Base-by-base conservation (phyloP, 495 filamentous ascomycete species). In the Neurospora tetraspora region DNA sequence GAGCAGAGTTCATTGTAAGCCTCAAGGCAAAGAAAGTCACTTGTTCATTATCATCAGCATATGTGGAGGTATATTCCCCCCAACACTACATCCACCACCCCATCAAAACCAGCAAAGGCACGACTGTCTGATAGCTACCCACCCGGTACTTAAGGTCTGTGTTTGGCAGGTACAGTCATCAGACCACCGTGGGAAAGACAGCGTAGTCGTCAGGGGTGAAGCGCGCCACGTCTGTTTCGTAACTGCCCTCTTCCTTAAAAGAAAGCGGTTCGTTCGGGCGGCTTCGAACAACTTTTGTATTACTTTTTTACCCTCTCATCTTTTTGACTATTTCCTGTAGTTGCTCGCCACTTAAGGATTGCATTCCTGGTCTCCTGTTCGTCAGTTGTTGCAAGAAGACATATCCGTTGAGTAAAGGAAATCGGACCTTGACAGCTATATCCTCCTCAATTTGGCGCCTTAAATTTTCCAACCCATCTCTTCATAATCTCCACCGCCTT, bases 401-500 rank as follows among this genome's bases (percentile, higher is more conserved):
- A 42, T 42, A 18, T 42, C 16, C 40, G 40, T 40, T 42, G 40
- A 42, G 40, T 18, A 14, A 42, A 42, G 40, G 16, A 42, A 42
- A 42, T 18, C 1, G 16, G 40, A 18, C 16, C 6, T n/a, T n/a
- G 42, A 8, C 16, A n/a, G 42, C 18, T 43, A 43, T 8, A n/a
- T 43, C 42, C 18, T 11, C n/a, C 27, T 69, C 65, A 69, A 40
- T 71, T 71, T 7, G 61, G 6, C 5, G 70, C 71, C 23, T 74
- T 71, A 23, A 70, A 88, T 70, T 88, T 82, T 1, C 73, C 76
- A 3, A 88, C 82, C 87, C 86, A 89, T 38, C 75, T 80, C 70
- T 82, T 82, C 69, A 89, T 82, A 72, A 78, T 65, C 47, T 70
- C 73, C 31, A 80, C 40, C 42, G 76, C 72, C 68, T 76, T 71